Base-by-base conservation (phyloP, 2,329 filamentous ascomycete genomes). In the Fusarium illudens region DNA sequence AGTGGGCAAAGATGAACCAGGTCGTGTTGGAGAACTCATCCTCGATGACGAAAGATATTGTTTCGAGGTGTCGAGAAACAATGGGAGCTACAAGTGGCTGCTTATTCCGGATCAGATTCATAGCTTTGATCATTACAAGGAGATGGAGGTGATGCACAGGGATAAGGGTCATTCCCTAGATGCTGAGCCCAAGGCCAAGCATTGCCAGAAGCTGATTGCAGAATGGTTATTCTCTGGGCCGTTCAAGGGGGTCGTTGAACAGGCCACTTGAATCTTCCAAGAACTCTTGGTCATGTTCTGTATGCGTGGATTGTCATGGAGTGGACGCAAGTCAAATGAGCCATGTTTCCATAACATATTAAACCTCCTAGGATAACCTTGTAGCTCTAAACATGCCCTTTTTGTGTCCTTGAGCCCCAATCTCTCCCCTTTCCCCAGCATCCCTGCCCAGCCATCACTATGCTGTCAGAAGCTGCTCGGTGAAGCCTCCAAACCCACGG, bases 201-300 rank as follows among this genome's bases (percentile, higher is more conserved):
- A 67, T 15, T 49, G 55, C 6, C 64, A 68, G 25, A 61, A 22
- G 30, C 3, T 55, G 3, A 68, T 67, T 22, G 65, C 60, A 1
- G 19, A 61, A 32, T 67, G 65, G 65, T 2, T 67, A 1, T 62
- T 67, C 12, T 19, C 64, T 2, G 65, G 64, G 0, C 60, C 52
- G 6, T 55, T 83, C 84, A 15, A 34, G 12, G 32, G 32, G 32
- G 32, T 8, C 9, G 5, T 27, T 8, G n/a, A 27, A 8, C 22
- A 11, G 8, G 5, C 15, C 6, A 9, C 15, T 4, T 27, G 9
- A 44, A 6, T 42, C 19, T n/a, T 1, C 10, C 19, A 22, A 15
- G 12, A 10, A 0, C 12, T 22, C 12, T 22, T 12, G 11, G 17
- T 12, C 17, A 13, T 37, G 20, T 4, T 11, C 19, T 22, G 6